These are phyloP conservation scores for Pseudocercospora ulei DNA, from an alignment of 2,329 filamentous ascomycete species.

Conservation along the genomic window DNA sequence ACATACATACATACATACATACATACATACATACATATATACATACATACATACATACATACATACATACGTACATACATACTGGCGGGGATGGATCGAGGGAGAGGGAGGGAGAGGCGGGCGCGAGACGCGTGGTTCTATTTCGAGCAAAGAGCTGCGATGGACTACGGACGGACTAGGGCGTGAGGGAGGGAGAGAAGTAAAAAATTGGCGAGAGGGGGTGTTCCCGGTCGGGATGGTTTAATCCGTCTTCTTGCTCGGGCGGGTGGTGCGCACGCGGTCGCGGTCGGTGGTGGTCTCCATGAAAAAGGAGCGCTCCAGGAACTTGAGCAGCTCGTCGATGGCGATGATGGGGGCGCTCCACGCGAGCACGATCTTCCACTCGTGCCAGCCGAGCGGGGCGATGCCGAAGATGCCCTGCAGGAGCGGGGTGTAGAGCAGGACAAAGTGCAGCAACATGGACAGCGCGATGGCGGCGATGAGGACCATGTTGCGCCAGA, in stretches of 20 bases:
- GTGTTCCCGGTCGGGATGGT: too few relatives aligned
- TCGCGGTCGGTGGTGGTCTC: slow-evolving; percentile 24
- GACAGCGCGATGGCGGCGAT: slow-evolving; percentile 87
- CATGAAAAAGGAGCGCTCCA: slow-evolving; percentile 48
- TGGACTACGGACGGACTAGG: too few relatives aligned
- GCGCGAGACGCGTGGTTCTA: neutral
- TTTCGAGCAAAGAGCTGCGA: neutral
- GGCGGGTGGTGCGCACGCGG: slow-evolving; percentile 3
- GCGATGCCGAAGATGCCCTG: slow-evolving; percentile 85
- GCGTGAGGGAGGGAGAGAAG: too few relatives aligned
- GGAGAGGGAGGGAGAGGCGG: too few relatives aligned
- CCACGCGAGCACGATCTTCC: slow-evolving; percentile 81
- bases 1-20: too few relatives aligned
- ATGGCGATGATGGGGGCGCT: slow-evolving; percentile 91
- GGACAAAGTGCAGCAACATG: slow-evolving; percentile 88
- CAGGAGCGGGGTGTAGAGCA: slow-evolving; percentile 83
- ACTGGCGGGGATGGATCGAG: too few relatives aligned
- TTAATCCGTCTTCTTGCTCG: slow-evolving; percentile 23
- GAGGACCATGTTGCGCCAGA: slow-evolving; percentile 99
- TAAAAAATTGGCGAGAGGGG: too few relatives aligned
- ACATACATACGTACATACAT: too few relatives aligned
- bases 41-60: too few relatives aligned
- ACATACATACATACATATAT: too few relatives aligned
- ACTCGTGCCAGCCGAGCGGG: slow-evolving; percentile 74
- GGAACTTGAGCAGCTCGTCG: slow-evolving; percentile 71